Evolutionary conservation across 179 eudicot species (phyloP), one percentile per base, ranked within the genome.

Genomic region (Heliamphora ciliata): DNA sequence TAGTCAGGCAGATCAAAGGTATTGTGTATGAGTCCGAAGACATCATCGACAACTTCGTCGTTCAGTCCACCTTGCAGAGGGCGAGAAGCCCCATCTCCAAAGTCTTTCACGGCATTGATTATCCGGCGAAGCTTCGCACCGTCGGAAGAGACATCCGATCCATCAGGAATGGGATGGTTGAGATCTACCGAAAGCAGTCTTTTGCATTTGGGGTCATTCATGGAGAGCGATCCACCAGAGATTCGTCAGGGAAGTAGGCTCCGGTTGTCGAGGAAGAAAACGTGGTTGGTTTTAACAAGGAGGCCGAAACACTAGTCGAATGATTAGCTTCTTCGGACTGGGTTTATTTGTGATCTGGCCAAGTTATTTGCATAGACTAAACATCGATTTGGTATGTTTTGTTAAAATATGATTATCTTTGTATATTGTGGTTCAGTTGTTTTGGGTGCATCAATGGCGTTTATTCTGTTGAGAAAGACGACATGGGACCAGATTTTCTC

Each of bases 221-320:
- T 13, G 74, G 70, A 21, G 81, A 77, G 81, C 21, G 68, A 6
- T 77, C 80, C 13, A 56, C 9, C 24, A 60, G 72, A 52, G 47
- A 31, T 6, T 83, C 71, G 1, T 24, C 56, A 14, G 52, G 71
- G 48, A 83, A 65, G 60, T 70, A 65, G 61, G 54, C 58, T 14
- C 78, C 81, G 14, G 64, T 70, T 6, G 81, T 83, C 4, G 84
- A 83, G 76, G 82, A 83, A 71, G 84, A 83, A 60, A 61, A 83
- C 5, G 81, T 78, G 9, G 70, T 83, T 2, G 84, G 84, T 1
- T 83, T 83, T 21, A 79, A 78, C 14, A 50, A 60, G 63, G 84
- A 78, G 44, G 82, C 84, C 1, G 56, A 83, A 54, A 74, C 24
- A 1, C 51, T 83, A 4, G 60, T 83, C 21, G 21, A 56, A 48